Conservation (phyloP, 371 early-diverging fungal species). For the Chytridium lagenaria region DNA sequence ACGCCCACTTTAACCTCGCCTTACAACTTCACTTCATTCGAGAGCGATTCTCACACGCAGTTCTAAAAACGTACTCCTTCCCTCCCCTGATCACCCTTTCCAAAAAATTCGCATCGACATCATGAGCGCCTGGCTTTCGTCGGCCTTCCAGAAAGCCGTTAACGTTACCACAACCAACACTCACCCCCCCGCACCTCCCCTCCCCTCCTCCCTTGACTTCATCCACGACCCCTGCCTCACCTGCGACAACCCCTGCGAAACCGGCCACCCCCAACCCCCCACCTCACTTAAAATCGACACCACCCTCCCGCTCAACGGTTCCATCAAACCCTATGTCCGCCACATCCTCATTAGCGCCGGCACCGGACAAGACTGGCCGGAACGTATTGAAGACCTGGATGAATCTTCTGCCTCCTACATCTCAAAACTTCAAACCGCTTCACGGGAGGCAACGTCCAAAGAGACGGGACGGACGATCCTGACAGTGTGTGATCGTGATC, state of each 20-base stretch:
- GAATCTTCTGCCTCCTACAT: slow-evolving; percentile 56
- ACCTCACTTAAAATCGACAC: slow-evolving; percentile 61
- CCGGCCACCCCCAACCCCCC: slow-evolving; percentile 66
- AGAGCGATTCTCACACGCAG: too few species aligned
- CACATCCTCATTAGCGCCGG: slow-evolving; percentile 75
- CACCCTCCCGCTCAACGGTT: slow-evolving; percentile 58
- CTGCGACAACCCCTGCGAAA: slow-evolving; percentile 46
- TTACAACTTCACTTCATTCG: too few species aligned
- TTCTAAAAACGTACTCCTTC: too few species aligned
- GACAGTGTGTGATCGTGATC: slow-evolving; percentile 25
- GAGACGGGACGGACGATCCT: slow-evolving; percentile 15
- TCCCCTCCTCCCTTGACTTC: too few species aligned
- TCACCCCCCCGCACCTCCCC: too few species aligned
- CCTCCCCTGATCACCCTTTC: too few species aligned
- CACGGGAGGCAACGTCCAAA: neutral
- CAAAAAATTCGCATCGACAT: too few species aligned
- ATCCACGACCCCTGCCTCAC: slow-evolving; percentile 33
- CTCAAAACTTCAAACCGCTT: slow-evolving; percentile 29
- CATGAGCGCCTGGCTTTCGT: too few species aligned
- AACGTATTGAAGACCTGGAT: slow-evolving; percentile 62
- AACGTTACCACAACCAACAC: too few species aligned
- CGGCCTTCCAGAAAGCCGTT: too few species aligned
- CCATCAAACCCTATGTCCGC: slow-evolving; percentile 74
- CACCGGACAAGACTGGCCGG: slow-evolving; percentile 66
- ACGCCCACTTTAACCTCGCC: too few species aligned